Evolutionary conservation across 805 yeast genomes (phyloP), one percentile per base, ranked within the genome.

Genomic region (Zygotorulaspora chibaensis): DNA sequence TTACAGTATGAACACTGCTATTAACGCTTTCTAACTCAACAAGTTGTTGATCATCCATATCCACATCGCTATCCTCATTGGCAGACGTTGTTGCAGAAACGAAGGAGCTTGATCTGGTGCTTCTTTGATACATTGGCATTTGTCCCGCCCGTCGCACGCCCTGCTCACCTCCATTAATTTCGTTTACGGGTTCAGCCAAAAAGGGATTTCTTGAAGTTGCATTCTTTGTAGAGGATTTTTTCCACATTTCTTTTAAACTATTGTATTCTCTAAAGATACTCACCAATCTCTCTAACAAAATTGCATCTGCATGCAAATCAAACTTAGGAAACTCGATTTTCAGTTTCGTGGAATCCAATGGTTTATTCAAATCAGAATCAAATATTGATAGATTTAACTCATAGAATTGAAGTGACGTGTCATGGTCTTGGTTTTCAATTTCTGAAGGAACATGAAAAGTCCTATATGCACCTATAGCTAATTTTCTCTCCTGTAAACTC

Each of bases 381-480:
- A 50, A 59, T 6, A 54, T 35, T 0, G 39, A 30, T 10, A 56
- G 36, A 6, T 56, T 55, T 29, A 63, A 34, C 37, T 57, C 59
- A 49, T 59, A 62, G 44, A 46, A 56, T 26, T 46, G 38, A 8
- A 53, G 43, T 29, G 42, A 30, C 12, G 27, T 17, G 12, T 25
- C 42, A 7, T 29, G 26, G 9, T 25, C 34, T 15, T 33, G 34
- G 12, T 28, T 17, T 12, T 29, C 38, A 13, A 25, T 36, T 6
- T 41, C 39, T 26, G 54, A 52, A 12, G 66, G 68, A 25, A 73
- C 76, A 1, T 75, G 70, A 37, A 76, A 77, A 0, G 96, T 87
- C 61, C 96, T 69, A 61, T 88, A 89, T 0, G 96, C 96, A 1
- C 96, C 96, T 45, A 89, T 84, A 38, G 86, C 93, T 10, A 89